Evolutionary conservation across 306 rosid genomes (phyloP), one percentile per base, ranked within the genome.

Genomic region (Alnus glutinosa): DNA sequence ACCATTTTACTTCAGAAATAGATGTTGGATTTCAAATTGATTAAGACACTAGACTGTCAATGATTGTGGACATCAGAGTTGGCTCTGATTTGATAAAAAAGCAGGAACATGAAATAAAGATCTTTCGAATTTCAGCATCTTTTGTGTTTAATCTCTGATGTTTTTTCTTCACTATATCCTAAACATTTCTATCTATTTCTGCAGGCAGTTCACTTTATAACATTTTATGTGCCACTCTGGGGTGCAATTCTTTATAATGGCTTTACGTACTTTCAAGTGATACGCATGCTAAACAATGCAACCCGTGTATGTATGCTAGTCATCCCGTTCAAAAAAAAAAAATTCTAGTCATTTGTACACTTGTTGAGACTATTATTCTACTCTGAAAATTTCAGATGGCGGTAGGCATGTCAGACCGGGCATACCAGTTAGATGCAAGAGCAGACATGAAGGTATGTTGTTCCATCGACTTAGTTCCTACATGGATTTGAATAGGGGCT

Each of bases 241-340:
- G 94, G 96, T 80, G 99, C 99, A 71, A 96, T 96, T 87, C 91
- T 96, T 81, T 96, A 93, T 88, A 93, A 96, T 78, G 99, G 99
- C 32, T 84, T 91, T 79, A 93, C 94, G 1, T 95, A 95, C 86
- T 84, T 88, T 73, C 99, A 93, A 89, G 98, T 93, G 71, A 96
- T 93, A 84, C 96, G 99, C 83, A 96, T 93, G 99, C 84, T 96
- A 86, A 93, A 96, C 88, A 96, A 96, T 83, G 99, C 98, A 55
- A 90, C 98, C 81, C 96, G 97, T 9, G 99, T 93, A 91, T 72
- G 98, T 85, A 63, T 71, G 87, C 68, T 16, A 50, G 7, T 54
- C 82, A 32, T 74, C 5, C 72, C 47, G 73, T 70, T 55, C 19
- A 55, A n/a, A 52, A 75, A 48, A 75, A 48, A 55, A 42, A 70